Conservation (phyloP, 2,329 filamentous ascomycete genomes). For the Colletotrichum plurivorum region DNA sequence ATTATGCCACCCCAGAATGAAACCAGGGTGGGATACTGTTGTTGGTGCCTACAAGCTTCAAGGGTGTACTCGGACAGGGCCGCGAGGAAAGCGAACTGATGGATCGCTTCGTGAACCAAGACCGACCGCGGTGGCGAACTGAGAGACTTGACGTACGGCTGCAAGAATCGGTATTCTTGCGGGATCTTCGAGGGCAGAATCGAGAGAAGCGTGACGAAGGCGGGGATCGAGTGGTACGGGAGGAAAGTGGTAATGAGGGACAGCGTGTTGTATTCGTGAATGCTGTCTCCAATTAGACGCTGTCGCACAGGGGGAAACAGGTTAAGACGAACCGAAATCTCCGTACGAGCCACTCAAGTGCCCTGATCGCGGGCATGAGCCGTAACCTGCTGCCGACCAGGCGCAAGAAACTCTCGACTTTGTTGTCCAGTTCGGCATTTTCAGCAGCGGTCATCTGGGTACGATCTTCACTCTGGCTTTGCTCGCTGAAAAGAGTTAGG, state of each 20-base stretch:
- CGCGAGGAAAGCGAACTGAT: conserved; percentile 82
- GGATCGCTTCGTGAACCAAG: conserved; percentile 86
- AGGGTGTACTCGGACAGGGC: conserved; percentile 85
- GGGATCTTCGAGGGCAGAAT: conserved; percentile 86
- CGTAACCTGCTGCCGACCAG: conserved; percentile 83
- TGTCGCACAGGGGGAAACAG: conserved; percentile 36
- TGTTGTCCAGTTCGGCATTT: conserved; percentile 84
- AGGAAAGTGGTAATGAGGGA: conserved; percentile 87
- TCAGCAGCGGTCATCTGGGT: conserved; percentile 85
- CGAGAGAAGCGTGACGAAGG: conserved; percentile 88
- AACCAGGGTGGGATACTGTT: conserved; percentile 83
- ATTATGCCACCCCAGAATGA: conserved; percentile 93
- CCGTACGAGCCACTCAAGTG: conserved; percentile 94
- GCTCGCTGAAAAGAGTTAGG: conserved; percentile 89
- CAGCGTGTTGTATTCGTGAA: conserved; percentile 91
- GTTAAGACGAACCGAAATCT: conserved; percentile 79
- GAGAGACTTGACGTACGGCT: conserved; percentile 85
- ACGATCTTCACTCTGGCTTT: conserved; percentile 91
- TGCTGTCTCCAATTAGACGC: conserved; percentile 62
- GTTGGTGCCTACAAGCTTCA: conserved; percentile 77
- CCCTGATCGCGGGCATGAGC: conserved; percentile 89
- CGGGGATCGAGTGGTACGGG: conserved; percentile 89
- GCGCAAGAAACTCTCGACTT: conserved; percentile 86
- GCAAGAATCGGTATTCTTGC: conserved; percentile 84
- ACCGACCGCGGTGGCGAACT: conserved; percentile 84